Conservation (phyloP, 805 yeast genomes). For the Spathaspora girioi region DNA sequence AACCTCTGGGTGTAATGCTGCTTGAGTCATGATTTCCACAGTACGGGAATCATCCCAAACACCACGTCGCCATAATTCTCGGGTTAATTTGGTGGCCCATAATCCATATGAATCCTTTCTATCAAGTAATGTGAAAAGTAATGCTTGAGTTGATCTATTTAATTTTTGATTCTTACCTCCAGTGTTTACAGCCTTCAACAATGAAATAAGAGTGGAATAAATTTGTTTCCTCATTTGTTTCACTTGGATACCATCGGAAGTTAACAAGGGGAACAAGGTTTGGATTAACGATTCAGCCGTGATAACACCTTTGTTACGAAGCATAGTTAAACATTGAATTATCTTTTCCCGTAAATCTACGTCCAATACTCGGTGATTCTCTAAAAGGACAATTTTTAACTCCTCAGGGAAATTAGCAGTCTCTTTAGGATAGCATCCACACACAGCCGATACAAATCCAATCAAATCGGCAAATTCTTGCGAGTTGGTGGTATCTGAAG, state of each 20-base stretch:
- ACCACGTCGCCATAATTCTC: constrained; percentile 96
- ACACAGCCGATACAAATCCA: constrained; percentile 90
- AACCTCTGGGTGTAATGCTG: constrained; percentile 80
- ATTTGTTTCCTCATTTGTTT: constrained; percentile 80
- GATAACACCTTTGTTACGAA: constrained; percentile 80
- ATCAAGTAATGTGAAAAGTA: constrained; percentile 82
- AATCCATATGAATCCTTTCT: constrained; percentile 75
- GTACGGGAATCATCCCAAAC: constrained; percentile 98
- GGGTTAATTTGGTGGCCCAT: constrained; percentile 93
- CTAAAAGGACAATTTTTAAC: constrained; percentile 59
- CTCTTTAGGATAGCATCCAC: constrained; percentile 84
- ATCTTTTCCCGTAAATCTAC: constrained; percentile 90
- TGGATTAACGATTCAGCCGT: constrained; percentile 78
- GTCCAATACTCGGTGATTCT: constrained; percentile 75
- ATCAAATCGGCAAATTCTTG: constrained; percentile 75
- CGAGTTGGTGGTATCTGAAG: constrained; percentile 50
- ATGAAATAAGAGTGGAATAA: constrained; percentile 71
- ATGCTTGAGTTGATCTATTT: constrained; percentile 87
- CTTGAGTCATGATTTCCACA: constrained; percentile 96
- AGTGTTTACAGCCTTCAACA: constrained; percentile 78
- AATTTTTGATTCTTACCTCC: constrained; percentile 89
- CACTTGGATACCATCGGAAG: constrained; percentile 65
- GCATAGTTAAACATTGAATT: constrained; percentile 83
- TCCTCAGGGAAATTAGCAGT: constrained; percentile 84
- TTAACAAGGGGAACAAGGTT: constrained; percentile 81